Base-by-base conservation (phyloP, 352 stramenopile species). In the Phytopythium helicoides region DNA sequence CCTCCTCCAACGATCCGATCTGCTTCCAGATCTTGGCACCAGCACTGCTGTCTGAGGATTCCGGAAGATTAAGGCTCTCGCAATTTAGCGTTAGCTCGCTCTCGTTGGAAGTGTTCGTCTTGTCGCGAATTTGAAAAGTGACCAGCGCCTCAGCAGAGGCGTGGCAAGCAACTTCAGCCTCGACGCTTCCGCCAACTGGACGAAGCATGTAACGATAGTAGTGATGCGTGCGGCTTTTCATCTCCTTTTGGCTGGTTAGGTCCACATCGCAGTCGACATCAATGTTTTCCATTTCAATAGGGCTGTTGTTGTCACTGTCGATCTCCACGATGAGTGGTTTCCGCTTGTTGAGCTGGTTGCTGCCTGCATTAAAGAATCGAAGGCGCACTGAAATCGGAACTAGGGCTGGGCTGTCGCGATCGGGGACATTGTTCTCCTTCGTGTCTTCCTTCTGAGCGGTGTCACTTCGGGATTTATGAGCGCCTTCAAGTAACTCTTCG, bases 241-340 rank as follows among this genome's bases (percentile, higher is more conserved):
- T 71, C 3, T 58, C 31, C 38, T 88, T 90, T 53, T 64, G 64
- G 3, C 59, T 74, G 3, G 56, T 53, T 15, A 72, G 10, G 19
- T 89, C 68, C 6, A 92, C 74, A 1, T 37, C 37, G 38, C 69
- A 88, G 6, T 69, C 56, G 8, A 88, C 19, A 16, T 67, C 54
- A 12, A 89, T 47, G 8, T 47, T 9, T 9, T 58, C 47, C 4
- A 34, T 8, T 28, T 56, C 22, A 31, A 40, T 26, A n/a, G 25
- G 19, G 3, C 28, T 47, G 18, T 77, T 62, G 6, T 81, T 56
- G 16, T 75, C 58, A 16, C 62, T 53, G 19, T 67, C 45, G 7
- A 90, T 65, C 50, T 93, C 83, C 16, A 88, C 58, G 47, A 93
- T 93, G 41, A 90, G 51, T 5, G 59, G 51, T 23, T 77, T 87